Evolutionary conservation across 2,329 filamentous ascomycete species (phyloP), one percentile per base, ranked within the genome.

Genomic region (Gliomastix tumulicola): DNA sequence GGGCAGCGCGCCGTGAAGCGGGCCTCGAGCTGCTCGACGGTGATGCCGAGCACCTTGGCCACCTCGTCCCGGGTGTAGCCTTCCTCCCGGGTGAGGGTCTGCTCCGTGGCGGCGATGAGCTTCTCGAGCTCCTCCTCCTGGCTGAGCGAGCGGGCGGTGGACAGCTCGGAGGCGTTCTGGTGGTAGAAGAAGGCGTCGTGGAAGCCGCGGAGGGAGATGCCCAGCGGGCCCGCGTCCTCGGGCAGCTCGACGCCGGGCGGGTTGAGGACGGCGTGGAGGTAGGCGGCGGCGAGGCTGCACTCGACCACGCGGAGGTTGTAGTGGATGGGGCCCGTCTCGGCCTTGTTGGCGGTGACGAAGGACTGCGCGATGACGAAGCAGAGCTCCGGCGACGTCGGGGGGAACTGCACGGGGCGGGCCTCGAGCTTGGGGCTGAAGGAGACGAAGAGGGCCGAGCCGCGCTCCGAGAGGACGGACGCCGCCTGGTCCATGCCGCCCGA

Each of bases 401-500:
- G 90, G 57, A 98, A 88, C 28, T 81, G 74, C 42, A 97, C 80
- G 32, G 89, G 83, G 37, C 79, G 74, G 21, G 84, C 88, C 18
- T 75, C 71, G 35, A 98, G 81, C 15, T 68, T 71, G 4, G 92
- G 92, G 44, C 79, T 79, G 66, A 98, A 98, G 9, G 83, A 85
- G 41, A 96, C 90, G 55, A 94, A 89, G 30, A 96, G 76, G 9
- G 92, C 88, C 27, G 84, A 86, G 35, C 87, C 89, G 46, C 82
- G 80, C 50, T 87, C 74, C 1, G 88, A 90, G 62, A 98, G 92
- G 44, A 98, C 90, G 0, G 90, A 97, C 22, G 92, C 92, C 12
- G 88, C 82, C 65, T 98, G 92, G 55, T 98, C 92, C 92, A 98
- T 97, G 38, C 89, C 88, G 59, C 92, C 92, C 6, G 88, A 94